Percentiles rank a stretch among this genome's conserved stretches.
phyloP scores from a whole-genome alignment of 768 basidiomycete species.

The Lentinula edodes region DNA sequence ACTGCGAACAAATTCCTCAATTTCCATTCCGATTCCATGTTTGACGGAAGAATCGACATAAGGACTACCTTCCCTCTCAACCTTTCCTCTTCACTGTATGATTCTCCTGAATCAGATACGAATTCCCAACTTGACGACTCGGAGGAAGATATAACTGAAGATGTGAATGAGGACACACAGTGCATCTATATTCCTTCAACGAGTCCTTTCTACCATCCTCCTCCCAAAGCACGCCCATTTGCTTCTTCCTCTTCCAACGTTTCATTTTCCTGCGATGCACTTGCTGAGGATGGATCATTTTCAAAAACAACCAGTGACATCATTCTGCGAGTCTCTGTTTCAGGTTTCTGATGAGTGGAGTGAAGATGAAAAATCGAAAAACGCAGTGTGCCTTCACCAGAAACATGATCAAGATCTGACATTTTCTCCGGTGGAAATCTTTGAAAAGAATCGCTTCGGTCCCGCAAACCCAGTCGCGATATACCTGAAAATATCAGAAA shows the following conservation, averaged over 20 bases:
- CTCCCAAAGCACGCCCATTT: constrained; percentile 20
- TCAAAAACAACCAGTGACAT: not conserved
- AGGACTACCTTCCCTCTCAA: not conserved
- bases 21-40: not conserved
- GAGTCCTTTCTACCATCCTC: constrained; percentile 31
- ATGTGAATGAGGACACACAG: constrained; percentile 25
- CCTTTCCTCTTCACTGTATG: not conserved
- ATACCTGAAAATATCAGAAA: not conserved
- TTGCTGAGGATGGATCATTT: not conserved
- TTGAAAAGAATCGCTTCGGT: not conserved
- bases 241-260: constrained; percentile 20
- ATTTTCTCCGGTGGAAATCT: not conserved
- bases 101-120: not conserved
- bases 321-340: not conserved
- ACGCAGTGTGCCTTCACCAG: not conserved
- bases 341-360: not conserved
- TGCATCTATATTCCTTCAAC: constrained; percentile 32
- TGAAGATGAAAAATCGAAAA: not conserved
- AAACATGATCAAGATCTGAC: not conserved
- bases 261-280: constrained; percentile 4
- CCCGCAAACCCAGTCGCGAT: not conserved
- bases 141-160: not conserved
- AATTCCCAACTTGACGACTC: too few species aligned
- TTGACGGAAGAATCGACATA: too few species aligned
- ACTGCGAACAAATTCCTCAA: not conserved